Evolutionary conservation across 352 stramenopile genomes (phyloP).

Genomic region (Globisporangium spinosum): DNA sequence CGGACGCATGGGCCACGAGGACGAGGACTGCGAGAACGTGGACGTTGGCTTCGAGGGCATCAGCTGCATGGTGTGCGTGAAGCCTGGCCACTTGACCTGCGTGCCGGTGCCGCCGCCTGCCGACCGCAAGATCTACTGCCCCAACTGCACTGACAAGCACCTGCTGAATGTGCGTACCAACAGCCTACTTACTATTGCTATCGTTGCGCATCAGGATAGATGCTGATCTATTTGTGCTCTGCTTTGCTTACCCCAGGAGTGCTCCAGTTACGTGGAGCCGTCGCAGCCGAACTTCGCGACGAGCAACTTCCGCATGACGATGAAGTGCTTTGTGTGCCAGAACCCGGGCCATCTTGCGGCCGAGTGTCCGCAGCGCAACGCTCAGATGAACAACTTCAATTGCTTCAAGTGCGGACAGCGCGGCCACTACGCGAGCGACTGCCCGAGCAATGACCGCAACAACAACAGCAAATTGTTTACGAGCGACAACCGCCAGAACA

Average conservation of each 20-base stretch:
- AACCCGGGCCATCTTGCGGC: constrained; percentile 66
- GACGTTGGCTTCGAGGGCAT: constrained; percentile 25
- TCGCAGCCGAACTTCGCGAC: constrained; percentile 39
- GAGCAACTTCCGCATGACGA: constrained; percentile 37
- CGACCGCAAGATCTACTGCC: constrained; percentile 68
- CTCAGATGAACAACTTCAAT: constrained; percentile 39
- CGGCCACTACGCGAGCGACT: constrained; percentile 52
- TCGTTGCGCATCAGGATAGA: background rate
- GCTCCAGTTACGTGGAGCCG: constrained; percentile 44
- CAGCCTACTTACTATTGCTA: background rate
- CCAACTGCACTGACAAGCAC: constrained; percentile 62
- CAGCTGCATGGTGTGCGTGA: constrained; percentile 75
- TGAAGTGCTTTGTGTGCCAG: constrained; percentile 77
- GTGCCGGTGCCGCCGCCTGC: constrained; percentile 58
- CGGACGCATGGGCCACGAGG: constrained; percentile 49
- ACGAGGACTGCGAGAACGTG: constrained; percentile 37
- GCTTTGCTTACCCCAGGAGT: constrained; percentile 21
- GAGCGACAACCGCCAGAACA: constrained; percentile 24
- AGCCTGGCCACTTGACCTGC: constrained; percentile 64
- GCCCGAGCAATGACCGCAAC: constrained; percentile 20
- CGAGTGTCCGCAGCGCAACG: constrained; percentile 51
- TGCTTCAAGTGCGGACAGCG: constrained; percentile 50
- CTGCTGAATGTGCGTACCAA: constrained; percentile 26
- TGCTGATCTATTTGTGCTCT: background rate
- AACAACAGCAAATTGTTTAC: constrained; percentile 10